phyloP scores from a whole-genome alignment of 2,329 filamentous ascomycete genomes.

The Paracoccidioides lutzii region DNA sequence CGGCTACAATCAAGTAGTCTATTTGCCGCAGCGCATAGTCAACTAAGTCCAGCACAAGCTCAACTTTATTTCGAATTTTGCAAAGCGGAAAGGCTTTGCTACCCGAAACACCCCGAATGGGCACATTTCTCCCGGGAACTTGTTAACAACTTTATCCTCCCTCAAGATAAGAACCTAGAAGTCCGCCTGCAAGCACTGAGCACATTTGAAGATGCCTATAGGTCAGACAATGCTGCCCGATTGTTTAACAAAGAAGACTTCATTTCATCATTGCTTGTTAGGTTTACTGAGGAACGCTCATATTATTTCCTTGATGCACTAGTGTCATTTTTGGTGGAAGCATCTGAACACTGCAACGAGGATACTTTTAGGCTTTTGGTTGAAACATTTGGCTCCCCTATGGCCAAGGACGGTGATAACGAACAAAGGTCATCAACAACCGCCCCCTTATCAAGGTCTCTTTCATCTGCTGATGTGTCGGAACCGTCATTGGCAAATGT shows the following conservation, averaged over 20 bases:
- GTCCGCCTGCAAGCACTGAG: conserved; percentile 29
- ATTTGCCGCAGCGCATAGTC: conserved; percentile 23
- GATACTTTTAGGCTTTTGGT: conserved; percentile 22
- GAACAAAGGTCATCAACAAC: conserved; percentile 20
- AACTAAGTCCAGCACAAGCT: conserved; percentile 27
- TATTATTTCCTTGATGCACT: conserved; percentile 27
- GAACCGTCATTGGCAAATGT: conserved; percentile 42
- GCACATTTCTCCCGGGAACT: conserved; percentile 22
- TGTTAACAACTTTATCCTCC: conserved; percentile 25
- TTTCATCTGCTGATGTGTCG: conserved; percentile 19
- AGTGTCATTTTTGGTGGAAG: conserved; percentile 27
- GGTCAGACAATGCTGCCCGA: conserved; percentile 18
- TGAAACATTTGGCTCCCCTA: conserved; percentile 23
- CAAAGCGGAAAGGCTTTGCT: conserved; percentile 22
- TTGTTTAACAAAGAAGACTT: conserved; percentile 24
- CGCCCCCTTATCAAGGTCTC: conserved; percentile 26
- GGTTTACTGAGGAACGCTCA: conserved; percentile 26
- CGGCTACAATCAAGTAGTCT: conserved; percentile 24
- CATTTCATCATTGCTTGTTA: conserved; percentile 20
- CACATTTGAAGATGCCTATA: conserved; percentile 28
- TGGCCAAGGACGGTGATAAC: conserved; percentile 22
- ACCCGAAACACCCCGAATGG: conserved; percentile 23
- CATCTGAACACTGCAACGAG: conserved; percentile 20
- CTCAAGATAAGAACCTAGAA: conserved; percentile 26
- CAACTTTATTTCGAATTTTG: conserved; percentile 26